phyloP scores from a whole-genome alignment of 2,329 filamentous ascomycete species.

The Fusarium sp. region DNA sequence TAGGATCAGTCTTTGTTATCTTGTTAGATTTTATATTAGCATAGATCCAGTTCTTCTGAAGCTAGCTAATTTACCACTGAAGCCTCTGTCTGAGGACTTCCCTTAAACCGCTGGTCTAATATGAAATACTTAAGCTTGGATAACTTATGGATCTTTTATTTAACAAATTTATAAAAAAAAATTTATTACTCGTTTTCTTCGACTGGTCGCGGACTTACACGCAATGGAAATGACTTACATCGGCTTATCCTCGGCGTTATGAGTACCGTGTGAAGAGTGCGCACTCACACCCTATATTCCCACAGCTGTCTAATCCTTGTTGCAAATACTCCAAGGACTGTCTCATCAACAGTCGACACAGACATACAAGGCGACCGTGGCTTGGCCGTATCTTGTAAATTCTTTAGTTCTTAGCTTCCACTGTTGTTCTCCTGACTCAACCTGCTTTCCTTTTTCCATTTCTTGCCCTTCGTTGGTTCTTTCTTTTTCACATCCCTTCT shows the following conservation, averaged over 20 bases:
- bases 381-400: neutral
- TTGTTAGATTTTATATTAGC: too few relatives aligned
- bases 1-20: too few relatives aligned
- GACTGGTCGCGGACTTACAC: neutral
- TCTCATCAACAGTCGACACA: slow-evolving; percentile 17
- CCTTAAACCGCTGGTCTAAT: too few relatives aligned
- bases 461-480: neutral
- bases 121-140: too few relatives aligned
- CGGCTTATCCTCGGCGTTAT: slow-evolving; percentile 35
- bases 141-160: too few relatives aligned
- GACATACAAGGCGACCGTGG: slow-evolving; percentile 1
- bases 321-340: slow-evolving; percentile 35
- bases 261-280: slow-evolving; percentile 17
- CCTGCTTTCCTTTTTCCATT: neutral
- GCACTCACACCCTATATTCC: slow-evolving; percentile 1
- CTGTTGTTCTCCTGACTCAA: neutral
- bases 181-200: neutral
- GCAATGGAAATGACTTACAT: slow-evolving; percentile 17
- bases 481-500: neutral
- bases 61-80: too few relatives aligned
- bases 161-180: too few relatives aligned
- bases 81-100: too few relatives aligned
- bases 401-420: neutral
- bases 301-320: slow-evolving; percentile 34
- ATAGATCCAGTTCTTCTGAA: too few relatives aligned